phyloP scores from a whole-genome alignment of 129 eudicot genomes.

The Mikania micrantha region DNA sequence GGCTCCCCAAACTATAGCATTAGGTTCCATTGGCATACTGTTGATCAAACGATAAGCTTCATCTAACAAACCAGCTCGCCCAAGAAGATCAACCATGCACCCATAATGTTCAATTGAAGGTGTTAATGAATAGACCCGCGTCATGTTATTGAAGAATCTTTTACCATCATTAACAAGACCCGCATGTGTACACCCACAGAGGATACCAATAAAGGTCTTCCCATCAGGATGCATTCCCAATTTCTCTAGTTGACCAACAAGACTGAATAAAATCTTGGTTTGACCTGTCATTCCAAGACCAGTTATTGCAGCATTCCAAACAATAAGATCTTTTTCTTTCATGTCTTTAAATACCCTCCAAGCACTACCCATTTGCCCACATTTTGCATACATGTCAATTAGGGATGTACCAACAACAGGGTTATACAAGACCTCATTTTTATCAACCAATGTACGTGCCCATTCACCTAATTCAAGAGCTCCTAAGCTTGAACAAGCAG shows the following conservation, averaged over 20 bases:
- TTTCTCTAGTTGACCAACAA: conserved; percentile 54
- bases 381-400: conserved; percentile 87
- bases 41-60: conserved; percentile 57
- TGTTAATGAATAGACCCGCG: conserved; percentile 32
- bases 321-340: conserved; percentile 60
- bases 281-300: conserved; percentile 78
- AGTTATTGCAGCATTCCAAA: conserved; percentile 70
- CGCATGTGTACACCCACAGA: conserved; percentile 77
- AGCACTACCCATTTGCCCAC: conserved; percentile 55
- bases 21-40: conserved; percentile 79
- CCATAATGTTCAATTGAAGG: conserved; percentile 77
- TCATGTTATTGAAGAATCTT: conserved; percentile 42
- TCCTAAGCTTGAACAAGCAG: conserved; percentile 82
- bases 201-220: conserved; percentile 75
- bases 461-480: conserved; percentile 67
- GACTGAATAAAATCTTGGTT: conserved; percentile 41
- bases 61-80: conserved; percentile 60
- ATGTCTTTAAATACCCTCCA: conserved; percentile 62
- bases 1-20: conserved; percentile 91
- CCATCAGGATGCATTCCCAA: conserved; percentile 57
- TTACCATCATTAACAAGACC: conserved; percentile 84
- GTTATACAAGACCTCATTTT: conserved; percentile 43
- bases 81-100: conserved; percentile 83
- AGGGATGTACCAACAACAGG: conserved; percentile 71
- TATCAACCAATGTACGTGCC: conserved; percentile 59